Percentiles rank a stretch among this genome's conserved stretches.
Conservation (phyloP, 192 early-diverging fungal species). For the Coemansia sp. region DNA sequence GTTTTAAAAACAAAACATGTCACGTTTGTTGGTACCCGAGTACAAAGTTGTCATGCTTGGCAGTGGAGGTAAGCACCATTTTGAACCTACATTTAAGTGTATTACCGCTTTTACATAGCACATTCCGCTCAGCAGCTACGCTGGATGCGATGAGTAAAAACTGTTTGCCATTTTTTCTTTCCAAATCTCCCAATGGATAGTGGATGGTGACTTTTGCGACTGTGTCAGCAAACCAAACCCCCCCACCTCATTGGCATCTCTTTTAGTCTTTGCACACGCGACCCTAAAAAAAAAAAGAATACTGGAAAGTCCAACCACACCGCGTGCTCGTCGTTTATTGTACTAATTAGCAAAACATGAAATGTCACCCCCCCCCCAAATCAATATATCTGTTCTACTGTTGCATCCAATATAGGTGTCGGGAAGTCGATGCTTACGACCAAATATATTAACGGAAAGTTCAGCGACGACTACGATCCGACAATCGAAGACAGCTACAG, state of each 20-base stretch:
- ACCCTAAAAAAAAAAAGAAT: not conserved
- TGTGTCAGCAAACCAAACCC: too few relatives aligned
- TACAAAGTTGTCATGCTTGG: constrained; percentile 97
- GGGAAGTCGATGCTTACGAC: constrained; percentile 91
- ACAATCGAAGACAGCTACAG: constrained; percentile 93
- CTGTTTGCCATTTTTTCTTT: too few relatives aligned
- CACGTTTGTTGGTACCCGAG: constrained; percentile 67
- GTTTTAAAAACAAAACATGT: constrained; percentile 13
- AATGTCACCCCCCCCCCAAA: not conserved
- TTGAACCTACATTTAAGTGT: constrained; percentile 6
- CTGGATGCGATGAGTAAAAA: too few relatives aligned
- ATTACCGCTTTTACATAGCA: too few relatives aligned
- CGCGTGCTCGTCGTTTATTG: not conserved
- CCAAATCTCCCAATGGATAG: too few relatives aligned
- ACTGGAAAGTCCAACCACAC: not conserved
- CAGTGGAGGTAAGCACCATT: constrained; percentile 70
- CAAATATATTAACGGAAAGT: constrained; percentile 90
- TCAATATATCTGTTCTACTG: not conserved
- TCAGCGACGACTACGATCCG: constrained; percentile 93
- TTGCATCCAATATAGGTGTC: constrained; percentile 49
- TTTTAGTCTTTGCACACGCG: not conserved
- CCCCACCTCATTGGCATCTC: not conserved
- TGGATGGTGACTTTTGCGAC: too few relatives aligned
- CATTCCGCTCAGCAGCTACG: too few relatives aligned
- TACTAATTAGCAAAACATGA: not conserved